Evolutionary conservation across 495 filamentous ascomycete species (phyloP), one percentile per base, ranked within the genome.

Genomic region (Penicillium turbatum): DNA sequence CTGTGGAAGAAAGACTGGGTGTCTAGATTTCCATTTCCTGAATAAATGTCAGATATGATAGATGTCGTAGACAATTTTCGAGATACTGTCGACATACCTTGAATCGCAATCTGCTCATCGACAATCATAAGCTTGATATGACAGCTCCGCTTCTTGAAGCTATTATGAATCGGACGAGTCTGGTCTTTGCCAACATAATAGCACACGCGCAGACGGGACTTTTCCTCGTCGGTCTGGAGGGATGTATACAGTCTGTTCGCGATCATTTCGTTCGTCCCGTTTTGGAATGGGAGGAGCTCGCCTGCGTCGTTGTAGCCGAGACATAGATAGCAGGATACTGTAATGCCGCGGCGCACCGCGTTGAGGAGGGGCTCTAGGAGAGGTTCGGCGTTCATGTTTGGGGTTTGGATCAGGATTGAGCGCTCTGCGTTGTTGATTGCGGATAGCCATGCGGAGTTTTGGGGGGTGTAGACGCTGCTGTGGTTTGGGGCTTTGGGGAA

Each of bases 1-100:
- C 76, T 82, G 62, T 92, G 87, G 56, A 75, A 90, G 82, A 84
- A 92, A 53, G 76, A 82, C 71, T 92, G 88, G n/a, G 87, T 89
- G 49, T 92, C 87, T 60, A 88, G 82, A 62, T 92, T 92, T 1
- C 88, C 87, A 56, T 82, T 88, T 6, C 87, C 86, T 72, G 16
- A 11, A 24, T 24, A n/a, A n/a, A n/a, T n/a, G n/a, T n/a, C n/a
- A n/a, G n/a, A n/a, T n/a, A n/a, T n/a, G 30, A 10, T 12, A n/a
- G 13, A 10, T 6, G 2, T 36, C 31, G 31, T 6, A 10, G 12
- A n/a, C n/a, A n/a, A n/a, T n/a, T n/a, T n/a, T n/a, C n/a, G 21
- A 24, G 21, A 24, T 4, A 2, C 21, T 4, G 4, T 24, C 21
- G 4, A 24, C 21, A 24, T 53, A 69, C 74, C 74, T 54, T 85